Percentiles rank a stretch among this genome's conserved stretches.
These are phyloP conservation scores for Sporothrix phasma DNA, from an alignment of 2,329 filamentous ascomycete genomes.

Conservation along the genomic window DNA sequence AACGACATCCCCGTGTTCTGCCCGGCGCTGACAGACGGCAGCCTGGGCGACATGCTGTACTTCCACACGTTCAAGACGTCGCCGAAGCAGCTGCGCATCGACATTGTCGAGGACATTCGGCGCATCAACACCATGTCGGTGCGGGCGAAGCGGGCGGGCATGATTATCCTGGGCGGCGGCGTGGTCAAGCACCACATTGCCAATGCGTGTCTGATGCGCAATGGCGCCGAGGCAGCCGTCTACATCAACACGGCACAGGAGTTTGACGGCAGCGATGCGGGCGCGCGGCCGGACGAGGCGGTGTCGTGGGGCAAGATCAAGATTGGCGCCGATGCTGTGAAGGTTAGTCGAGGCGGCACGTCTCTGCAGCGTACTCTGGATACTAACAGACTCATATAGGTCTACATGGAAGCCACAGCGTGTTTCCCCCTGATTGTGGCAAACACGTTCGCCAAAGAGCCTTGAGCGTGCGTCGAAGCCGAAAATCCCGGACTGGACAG, in stretches of 20 bases:
- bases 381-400: conserved; percentile 30
- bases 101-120: conserved; percentile 90
- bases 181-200: conserved; percentile 98
- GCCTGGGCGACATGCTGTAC: conserved; percentile 94
- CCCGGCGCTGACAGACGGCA: conserved; percentile 89
- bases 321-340: conserved; percentile 74
- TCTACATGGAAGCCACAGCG: conserved; percentile 54
- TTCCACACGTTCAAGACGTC: conserved; percentile 93
- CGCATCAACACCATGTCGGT: conserved; percentile 88
- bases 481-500: neutral
- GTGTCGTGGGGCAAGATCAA: conserved; percentile 99
- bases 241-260: conserved; percentile 98
- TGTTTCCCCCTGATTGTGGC: conserved; percentile 59
- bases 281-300: conserved; percentile 88
- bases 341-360: conserved; percentile 42
- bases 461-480: neutral
- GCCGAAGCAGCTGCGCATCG: conserved; percentile 69
- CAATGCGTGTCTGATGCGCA: conserved; percentile 94
- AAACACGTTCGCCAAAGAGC: conserved; percentile 53
- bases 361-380: neutral
- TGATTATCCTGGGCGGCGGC: conserved; percentile 91
- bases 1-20: conserved; percentile 97
- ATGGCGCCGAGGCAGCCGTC: conserved; percentile 91
- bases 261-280: conserved; percentile 94
- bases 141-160: conserved; percentile 75